Percentiles rank a stretch among this genome's conserved stretches.
phyloP scores from a whole-genome alignment of 352 stramenopile genomes.

The Thalassiosira mediterranea region DNA sequence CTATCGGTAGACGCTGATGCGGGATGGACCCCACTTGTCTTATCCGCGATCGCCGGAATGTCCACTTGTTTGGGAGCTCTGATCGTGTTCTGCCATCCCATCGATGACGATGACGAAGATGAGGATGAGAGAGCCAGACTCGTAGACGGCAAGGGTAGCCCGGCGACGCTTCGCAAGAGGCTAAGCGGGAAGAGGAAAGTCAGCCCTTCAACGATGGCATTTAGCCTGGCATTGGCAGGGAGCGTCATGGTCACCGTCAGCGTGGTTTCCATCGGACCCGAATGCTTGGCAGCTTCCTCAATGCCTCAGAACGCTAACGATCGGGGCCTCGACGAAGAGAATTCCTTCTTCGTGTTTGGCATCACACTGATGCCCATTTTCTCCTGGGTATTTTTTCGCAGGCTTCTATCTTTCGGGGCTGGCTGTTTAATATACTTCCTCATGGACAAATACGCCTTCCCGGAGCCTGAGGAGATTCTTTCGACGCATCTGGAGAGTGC shows the following conservation, averaged over 20 bases:
- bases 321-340: constrained; percentile 14
- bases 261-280: constrained; percentile 67
- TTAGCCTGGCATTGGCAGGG: constrained; percentile 76
- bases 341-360: constrained; percentile 49
- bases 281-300: constrained; percentile 59
- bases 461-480: constrained; percentile 70
- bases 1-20: constrained; percentile 30
- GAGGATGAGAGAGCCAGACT: too few species aligned
- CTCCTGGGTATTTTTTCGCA: constrained; percentile 48
- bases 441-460: constrained; percentile 64
- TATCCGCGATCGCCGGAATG: constrained; percentile 67
- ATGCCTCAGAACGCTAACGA: constrained; percentile 39
- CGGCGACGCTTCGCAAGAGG: too few species aligned
- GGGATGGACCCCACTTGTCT: constrained; percentile 59
- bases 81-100: constrained; percentile 68
- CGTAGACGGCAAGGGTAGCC: too few species aligned
- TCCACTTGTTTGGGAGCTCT: constrained; percentile 74
- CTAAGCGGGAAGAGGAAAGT: too few species aligned
- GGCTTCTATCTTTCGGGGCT: constrained; percentile 54
- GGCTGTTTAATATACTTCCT: constrained; percentile 69
- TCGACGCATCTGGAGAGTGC: constrained; percentile 21
- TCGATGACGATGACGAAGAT: constrained; percentile 24
- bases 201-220: too few species aligned
- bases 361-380: constrained; percentile 43
- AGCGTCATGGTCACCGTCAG: constrained; percentile 82